Evolutionary conservation across 2,329 filamentous ascomycete species (phyloP), one percentile per base, ranked within the genome.

Genomic region (Leptographium galeiforme): DNA sequence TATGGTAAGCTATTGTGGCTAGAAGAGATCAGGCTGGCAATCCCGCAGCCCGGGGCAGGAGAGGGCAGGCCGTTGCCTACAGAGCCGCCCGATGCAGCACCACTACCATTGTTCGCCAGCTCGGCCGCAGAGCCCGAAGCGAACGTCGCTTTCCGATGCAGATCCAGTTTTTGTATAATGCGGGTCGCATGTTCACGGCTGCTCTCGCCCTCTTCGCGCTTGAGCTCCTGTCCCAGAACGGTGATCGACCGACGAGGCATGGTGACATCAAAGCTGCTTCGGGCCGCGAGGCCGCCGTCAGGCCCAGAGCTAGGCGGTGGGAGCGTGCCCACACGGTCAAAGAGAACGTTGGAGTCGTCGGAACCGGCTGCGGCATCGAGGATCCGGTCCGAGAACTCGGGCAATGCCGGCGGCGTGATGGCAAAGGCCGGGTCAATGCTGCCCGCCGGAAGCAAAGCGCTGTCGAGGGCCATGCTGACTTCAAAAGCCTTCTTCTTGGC

Each of bases 401-500:
- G 87, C 7, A 90, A 84, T 34, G 86, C 82, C 14, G 93, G 88
- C 10, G 89, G 86, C 4, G 87, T 93, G 59, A 98, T 94, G 8
- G 90, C 86, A 69, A 97, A 98, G 13, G 93, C 93, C 52, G 90
- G 82, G 61, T 85, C 84, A 48, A 76, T 63, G 30, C 73, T 72
- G 30, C 76, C 74, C 6, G 38, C 33, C 6, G 72, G 68, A 6
- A 76, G 63, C 2, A 70, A 65, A 25, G 67, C 69, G 53, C 65
- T 72, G 49, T 74, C 74, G 50, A 75, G 70, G 36, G 72, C 74
- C 58, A 81, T 77, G 62, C 74, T 84, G 16, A 76, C 84, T 64
- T 97, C 88, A 48, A 98, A 79, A 0, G 91, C 91, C 64, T 85
- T 89, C 61, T 90, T 88, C 70, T 98, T 98, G 52, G 91, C 90